Conservation (phyloP, 352 stramenopile species). For the Pythium rishiriense region DNA sequence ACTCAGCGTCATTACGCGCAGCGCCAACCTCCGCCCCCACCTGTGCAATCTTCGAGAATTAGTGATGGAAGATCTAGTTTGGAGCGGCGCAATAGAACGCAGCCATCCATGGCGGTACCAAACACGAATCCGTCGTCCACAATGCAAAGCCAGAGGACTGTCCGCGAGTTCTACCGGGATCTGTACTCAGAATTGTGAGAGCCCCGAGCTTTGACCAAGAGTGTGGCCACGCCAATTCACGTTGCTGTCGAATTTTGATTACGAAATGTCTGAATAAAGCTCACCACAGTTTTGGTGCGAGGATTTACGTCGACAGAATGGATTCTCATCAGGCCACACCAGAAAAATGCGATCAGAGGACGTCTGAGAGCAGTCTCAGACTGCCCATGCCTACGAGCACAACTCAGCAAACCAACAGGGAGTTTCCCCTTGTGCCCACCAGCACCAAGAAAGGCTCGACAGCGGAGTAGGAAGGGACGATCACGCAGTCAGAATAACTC, state of each 20-base stretch:
- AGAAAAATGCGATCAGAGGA: too few species aligned
- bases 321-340: too few species aligned
- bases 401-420: too few species aligned
- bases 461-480: neutral
- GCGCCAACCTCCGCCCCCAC: neutral
- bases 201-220: too few species aligned
- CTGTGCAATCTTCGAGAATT: neutral
- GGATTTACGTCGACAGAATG: too few species aligned
- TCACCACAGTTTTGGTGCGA: too few species aligned
- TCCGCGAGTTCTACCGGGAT: conserved; percentile 24
- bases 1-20: neutral
- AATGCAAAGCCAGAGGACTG: neutral
- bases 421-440: conserved; percentile 3
- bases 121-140: neutral
- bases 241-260: too few species aligned
- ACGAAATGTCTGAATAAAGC: neutral
- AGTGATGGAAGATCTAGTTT: neutral
- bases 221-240: neutral
- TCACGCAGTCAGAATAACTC: conserved; percentile 8
- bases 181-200: conserved; percentile 21
- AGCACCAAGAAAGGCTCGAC: conserved; percentile 7
- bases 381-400: too few species aligned
- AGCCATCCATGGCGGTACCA: neutral
- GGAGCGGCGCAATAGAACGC: neutral
- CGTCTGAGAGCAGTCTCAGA: conserved; percentile 4